Base-by-base conservation (phyloP, 345 rosid species). In the Populus nigra region DNA sequence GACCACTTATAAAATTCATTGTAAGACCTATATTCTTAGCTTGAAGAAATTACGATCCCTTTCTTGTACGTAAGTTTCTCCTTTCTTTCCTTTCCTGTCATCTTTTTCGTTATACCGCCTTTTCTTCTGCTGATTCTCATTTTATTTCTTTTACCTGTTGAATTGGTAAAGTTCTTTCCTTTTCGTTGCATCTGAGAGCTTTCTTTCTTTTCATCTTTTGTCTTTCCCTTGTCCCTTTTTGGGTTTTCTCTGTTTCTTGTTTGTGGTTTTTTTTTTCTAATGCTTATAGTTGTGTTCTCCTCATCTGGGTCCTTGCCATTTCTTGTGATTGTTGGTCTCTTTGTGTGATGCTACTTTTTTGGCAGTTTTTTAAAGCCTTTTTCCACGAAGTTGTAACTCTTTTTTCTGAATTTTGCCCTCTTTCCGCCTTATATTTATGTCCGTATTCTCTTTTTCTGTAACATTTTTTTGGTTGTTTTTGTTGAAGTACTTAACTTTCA, bases 61-160 rank as follows among this genome's bases (percentile, higher is more conserved):
- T 87, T 80, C 87, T 84, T 88, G 70, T 67, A 67, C 35, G 88
- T 75, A 91, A 94, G 98, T 87, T 83, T 91, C 86, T 76, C 57
- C 84, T 78, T 84, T 83, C 79, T 63, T 67, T 23, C 43, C 50
- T 69, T 68, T 69, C 63, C 1, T 76, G 33, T 29, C 71, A 16
- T 65, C 55, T 33, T 67, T 59, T 69, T 49, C 25, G 3, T 65
- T 67, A 31, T 55, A 50, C 29, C 43, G 25, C 78, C 73, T 49
- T 73, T 43, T 68, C 69, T 68, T 66, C n/a, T 29, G 23, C 69
- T 57, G 65, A 9, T 61, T 62, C 59, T 63, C 53, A 47, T 47
- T 47, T 47, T 67, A 31, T 77, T 80, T 74, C 70, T 72, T 73
- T 73, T 71, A 15, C 39, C 55, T 61, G 23, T 36, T 71, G 5